These are phyloP conservation scores for Lentinus tigrinus DNA, from an alignment of 768 basidiomycete species.

Conservation along the genomic window DNA sequence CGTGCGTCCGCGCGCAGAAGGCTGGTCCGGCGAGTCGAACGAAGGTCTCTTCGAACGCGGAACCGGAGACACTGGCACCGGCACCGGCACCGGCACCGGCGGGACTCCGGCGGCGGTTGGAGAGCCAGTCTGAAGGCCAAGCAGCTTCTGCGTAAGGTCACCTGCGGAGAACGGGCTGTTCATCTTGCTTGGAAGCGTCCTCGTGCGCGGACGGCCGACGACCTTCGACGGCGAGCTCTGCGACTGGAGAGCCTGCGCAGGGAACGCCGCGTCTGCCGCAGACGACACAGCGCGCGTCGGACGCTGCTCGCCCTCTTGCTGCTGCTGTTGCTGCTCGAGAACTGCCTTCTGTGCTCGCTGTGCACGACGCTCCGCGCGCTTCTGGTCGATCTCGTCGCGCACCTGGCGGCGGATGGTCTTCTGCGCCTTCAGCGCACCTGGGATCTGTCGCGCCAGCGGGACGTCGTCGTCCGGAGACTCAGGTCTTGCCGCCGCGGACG, in stretches of 20 bases:
- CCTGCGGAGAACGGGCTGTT: slow-evolving; percentile 48
- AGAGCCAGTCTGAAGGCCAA: slow-evolving; percentile 42
- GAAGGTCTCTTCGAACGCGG: slow-evolving; percentile 16
- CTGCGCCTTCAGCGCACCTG: slow-evolving; percentile 80
- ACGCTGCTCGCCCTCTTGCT: slow-evolving; percentile 2
- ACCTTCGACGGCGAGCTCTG: slow-evolving; percentile 15
- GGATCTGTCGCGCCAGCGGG: slow-evolving; percentile 80
- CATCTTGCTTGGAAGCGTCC: slow-evolving; percentile 42
- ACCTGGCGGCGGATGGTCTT: slow-evolving; percentile 74
- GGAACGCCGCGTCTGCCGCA: slow-evolving; percentile 25
- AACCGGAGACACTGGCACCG: slow-evolving; percentile 12
- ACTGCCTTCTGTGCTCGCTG: slow-evolving; percentile 14
- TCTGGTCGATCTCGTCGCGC: slow-evolving; percentile 61
- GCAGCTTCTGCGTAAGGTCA: slow-evolving; percentile 58
- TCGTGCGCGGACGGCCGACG: slow-evolving; percentile 39
- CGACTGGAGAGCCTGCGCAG: background rate
- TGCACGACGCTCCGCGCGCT: slow-evolving; percentile 36
- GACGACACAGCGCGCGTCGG: slow-evolving; percentile 21
- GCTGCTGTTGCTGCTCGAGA: slow-evolving; percentile 12
- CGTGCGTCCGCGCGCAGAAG: slow-evolving; percentile 2
- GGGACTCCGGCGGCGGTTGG: slow-evolving; percentile 4
- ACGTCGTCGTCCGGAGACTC: slow-evolving; percentile 61
- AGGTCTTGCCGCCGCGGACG: slow-evolving; percentile 24
- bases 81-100: slow-evolving; percentile 9
- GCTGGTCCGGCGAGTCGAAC: background rate